phyloP scores from a whole-genome alignment of 177 flowering plant species.

The Vitis hybrid region DNA sequence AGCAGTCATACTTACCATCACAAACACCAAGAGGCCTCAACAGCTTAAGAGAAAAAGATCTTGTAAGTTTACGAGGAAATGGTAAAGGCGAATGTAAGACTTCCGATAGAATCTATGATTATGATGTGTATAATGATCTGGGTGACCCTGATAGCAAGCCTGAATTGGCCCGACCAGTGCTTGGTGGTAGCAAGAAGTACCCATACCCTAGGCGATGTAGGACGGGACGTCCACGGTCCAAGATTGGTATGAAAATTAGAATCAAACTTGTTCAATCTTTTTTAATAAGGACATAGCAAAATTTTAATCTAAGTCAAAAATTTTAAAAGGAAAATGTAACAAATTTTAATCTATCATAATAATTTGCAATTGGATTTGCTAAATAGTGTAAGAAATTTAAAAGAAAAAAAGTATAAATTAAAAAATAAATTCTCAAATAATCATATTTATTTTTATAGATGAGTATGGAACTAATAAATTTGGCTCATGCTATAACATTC shows the following conservation, averaged over 20 bases:
- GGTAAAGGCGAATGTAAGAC: constrained; percentile 45
- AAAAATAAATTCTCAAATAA: too few species aligned
- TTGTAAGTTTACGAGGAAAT: constrained; percentile 46
- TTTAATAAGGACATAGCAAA: too few species aligned
- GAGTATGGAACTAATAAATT: too few species aligned
- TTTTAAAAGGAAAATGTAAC: background rate
- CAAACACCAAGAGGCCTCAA: constrained; percentile 57
- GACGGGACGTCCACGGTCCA: constrained; percentile 44
- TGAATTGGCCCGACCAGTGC: constrained; percentile 41
- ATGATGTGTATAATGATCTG: constrained; percentile 70
- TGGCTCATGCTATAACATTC: background rate
- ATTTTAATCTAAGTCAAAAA: too few species aligned
- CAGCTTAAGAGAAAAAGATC: constrained; percentile 50
- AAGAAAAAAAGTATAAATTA: too few species aligned
- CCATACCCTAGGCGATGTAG: constrained; percentile 79
- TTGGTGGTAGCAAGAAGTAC: constrained; percentile 39
- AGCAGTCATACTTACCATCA: constrained; percentile 47
- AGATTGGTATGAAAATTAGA: constrained; percentile 28
- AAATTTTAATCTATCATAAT: too few species aligned
- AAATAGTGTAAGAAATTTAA: too few species aligned
- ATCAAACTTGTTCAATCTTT: background rate
- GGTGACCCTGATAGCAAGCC: constrained; percentile 52
- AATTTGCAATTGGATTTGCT: too few species aligned
- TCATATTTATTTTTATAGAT: too few species aligned
- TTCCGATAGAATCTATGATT: constrained; percentile 66